Evolutionary conservation across 352 stramenopile species (phyloP), one percentile per base, ranked within the genome.

Genomic region (Blastocystis sp.): DNA sequence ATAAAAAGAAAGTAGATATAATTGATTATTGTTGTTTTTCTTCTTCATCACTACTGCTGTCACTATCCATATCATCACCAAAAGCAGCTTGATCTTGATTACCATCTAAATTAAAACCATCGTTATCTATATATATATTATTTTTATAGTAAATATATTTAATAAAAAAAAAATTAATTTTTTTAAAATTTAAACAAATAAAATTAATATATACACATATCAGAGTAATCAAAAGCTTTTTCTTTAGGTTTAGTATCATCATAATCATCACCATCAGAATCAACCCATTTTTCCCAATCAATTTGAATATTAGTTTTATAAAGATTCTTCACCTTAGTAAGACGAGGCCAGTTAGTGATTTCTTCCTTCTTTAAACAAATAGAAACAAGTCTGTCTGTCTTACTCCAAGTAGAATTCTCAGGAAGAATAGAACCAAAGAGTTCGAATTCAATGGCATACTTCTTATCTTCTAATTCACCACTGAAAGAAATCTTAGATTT

Each of bases 291-390:
- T 11, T 46, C 52, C 52, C 52, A 62, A 31, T 62, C 52, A 16
- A 62, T 49, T 25, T 49, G 34, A 27, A 62, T 16, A 7, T 54
- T 19, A 19, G 48, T 47, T 33, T 62, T 62, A 30, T 62, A 62
- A 19, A 40, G 21, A 27, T 62, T 62, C 34, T 62, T 62, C n/a
- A 55, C 44, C 52, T 62, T 62, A 30, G 54, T 18, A 4, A 62
- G 23, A 13, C 30, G 36, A 48, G 35, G 36, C 52, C 52, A 62
- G 10, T 24, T 40, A 18, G 40, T 42, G 32, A 36, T 40, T 3
- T 39, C 37, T 18, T 62, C 35, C 52, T 62, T 62, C 37, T 40
- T 35, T 21, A 62, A 30, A 37, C 40, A 33, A 31, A 62, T 40
- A 16, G 30, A 21, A 25, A 62, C 52, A n/a, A 39, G 54, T 18